Percentiles rank a stretch among this genome's conserved stretches.
These are phyloP conservation scores for Candida wancherniae DNA, from an alignment of 805 yeast genomes.

Conservation along the genomic window DNA sequence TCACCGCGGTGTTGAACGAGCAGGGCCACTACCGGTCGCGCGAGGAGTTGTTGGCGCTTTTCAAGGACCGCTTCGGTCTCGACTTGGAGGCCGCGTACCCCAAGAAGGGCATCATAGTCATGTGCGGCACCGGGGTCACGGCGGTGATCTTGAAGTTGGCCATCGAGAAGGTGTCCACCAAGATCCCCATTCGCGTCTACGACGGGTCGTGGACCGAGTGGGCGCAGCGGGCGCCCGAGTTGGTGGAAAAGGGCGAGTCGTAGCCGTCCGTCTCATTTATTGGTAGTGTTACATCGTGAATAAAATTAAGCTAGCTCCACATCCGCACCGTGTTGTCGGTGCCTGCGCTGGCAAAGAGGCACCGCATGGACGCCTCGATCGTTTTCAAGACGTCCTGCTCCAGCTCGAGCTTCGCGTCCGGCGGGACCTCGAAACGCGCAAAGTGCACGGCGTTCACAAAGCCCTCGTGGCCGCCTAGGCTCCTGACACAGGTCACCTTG, in stretches of 20 bases:
- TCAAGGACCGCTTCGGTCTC: conserved; percentile 33
- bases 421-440: conserved; percentile 38
- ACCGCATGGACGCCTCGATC: conserved; percentile 49
- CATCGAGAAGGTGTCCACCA: conserved; percentile 32
- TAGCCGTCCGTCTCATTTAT: too few species aligned
- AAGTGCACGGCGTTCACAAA: conserved; percentile 62
- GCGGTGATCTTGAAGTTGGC: conserved; percentile 86
- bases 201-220: conserved; percentile 92
- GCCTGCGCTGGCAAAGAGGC: conserved; percentile 60
- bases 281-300: too few species aligned
- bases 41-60: conserved; percentile 42
- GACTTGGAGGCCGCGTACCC: conserved; percentile 28
- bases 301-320: too few species aligned
- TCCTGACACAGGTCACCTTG: conserved; percentile 41
- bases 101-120: conserved; percentile 64
- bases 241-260: conserved; percentile 44
- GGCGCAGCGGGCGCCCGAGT: conserved; percentile 69
- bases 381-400: conserved; percentile 4
- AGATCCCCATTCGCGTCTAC: conserved; percentile 37
- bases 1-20: conserved; percentile 51
- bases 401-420: conserved; percentile 10
- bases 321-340: conserved; percentile 52
- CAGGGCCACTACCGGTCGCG: conserved; percentile 45
- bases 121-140: conserved; percentile 97
- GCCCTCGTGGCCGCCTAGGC: conserved; percentile 64